phyloP scores from a whole-genome alignment of 495 filamentous ascomycete genomes.

The Darksidea phi region DNA sequence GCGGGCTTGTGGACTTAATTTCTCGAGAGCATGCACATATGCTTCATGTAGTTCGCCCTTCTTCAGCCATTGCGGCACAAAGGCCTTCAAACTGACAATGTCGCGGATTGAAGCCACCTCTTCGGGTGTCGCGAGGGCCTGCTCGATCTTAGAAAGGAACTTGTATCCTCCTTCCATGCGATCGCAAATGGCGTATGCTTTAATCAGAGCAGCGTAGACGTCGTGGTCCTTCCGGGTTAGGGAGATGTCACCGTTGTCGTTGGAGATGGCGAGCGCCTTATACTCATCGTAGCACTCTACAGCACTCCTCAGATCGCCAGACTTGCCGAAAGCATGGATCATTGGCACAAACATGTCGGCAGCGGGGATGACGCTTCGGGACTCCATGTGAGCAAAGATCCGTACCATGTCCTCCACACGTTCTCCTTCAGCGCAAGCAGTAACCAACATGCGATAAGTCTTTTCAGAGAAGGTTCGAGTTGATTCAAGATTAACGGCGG shows the following conservation, averaged over 20 bases:
- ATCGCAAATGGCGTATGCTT: conserved; percentile 77
- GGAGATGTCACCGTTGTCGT: conserved; percentile 71
- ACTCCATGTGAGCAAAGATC: conserved; percentile 87
- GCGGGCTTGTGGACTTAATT: conserved; percentile 50
- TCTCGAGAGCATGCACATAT: conserved; percentile 56
- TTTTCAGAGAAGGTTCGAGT: conserved; percentile 63
- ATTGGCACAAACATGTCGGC: conserved; percentile 83
- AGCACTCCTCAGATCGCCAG: conserved; percentile 79
- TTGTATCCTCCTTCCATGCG: conserved; percentile 73
- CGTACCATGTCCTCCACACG: conserved; percentile 82
- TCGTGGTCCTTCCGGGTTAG: conserved; percentile 73
- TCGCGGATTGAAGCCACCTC: conserved; percentile 64
- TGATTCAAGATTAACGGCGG: conserved; percentile 57
- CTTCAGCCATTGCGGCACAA: conserved; percentile 69
- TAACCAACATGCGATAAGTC: conserved; percentile 77
- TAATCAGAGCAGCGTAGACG: conserved; percentile 84
- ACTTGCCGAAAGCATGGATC: conserved; percentile 84
- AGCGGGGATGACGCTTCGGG: conserved; percentile 65
- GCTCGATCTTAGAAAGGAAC: conserved; percentile 74
- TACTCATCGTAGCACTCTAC: conserved; percentile 96
- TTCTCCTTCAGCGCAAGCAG: conserved; percentile 76
- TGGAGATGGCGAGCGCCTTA: conserved; percentile 73
- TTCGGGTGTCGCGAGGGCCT: conserved; percentile 40
- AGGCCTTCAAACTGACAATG: conserved; percentile 66
- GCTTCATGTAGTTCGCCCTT: conserved; percentile 65